Conservation (phyloP, 169 alveolate species). For the Theileria orientalis region DNA sequence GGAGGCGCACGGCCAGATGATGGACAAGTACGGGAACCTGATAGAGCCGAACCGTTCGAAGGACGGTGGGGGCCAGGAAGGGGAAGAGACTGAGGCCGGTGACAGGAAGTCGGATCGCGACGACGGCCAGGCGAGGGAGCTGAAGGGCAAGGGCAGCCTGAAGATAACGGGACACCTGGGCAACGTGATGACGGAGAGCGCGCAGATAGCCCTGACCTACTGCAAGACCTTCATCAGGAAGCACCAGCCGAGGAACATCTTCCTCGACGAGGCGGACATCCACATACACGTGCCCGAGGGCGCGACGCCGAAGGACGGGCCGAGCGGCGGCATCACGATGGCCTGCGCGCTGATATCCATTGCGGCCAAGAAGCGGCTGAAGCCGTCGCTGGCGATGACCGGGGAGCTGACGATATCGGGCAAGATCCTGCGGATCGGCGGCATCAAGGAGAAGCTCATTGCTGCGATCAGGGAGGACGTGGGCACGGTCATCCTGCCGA, state of each 20-base stretch:
- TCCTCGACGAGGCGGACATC: slow-evolving; percentile 78
- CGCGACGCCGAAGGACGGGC: slow-evolving; percentile 95
- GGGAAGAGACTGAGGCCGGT: slow-evolving; percentile 8
- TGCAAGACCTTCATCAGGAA: slow-evolving; percentile 76
- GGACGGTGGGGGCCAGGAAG: not conserved
- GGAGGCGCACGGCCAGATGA: slow-evolving; percentile 82
- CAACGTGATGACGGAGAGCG: slow-evolving; percentile 90
- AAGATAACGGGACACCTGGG: slow-evolving; percentile 91
- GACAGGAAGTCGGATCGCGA: not conserved
- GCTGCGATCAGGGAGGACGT: slow-evolving; percentile 90
- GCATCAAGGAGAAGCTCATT: slow-evolving; percentile 90
- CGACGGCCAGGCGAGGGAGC: slow-evolving; percentile 9
- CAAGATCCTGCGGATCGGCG: slow-evolving; percentile 88
- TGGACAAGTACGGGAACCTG: slow-evolving; percentile 34
- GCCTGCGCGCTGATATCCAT: slow-evolving; percentile 86
- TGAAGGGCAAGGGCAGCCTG: slow-evolving; percentile 62
- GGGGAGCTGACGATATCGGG: slow-evolving; percentile 95
- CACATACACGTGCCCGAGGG: slow-evolving; percentile 95
- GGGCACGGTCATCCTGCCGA: slow-evolving; percentile 77
- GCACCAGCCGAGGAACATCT: slow-evolving; percentile 70
- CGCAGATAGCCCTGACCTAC: slow-evolving; percentile 89
- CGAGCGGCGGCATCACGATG: slow-evolving; percentile 92
- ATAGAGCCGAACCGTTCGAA: slow-evolving; percentile 44
- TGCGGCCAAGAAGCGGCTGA: slow-evolving; percentile 74
- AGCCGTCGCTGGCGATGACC: slow-evolving; percentile 89